A percentile compares a stretch with the other conserved stretches of the same genome.
Evolutionary conservation across 2,329 filamentous ascomycete genomes (phyloP).

Genomic region (Phialophora tarda): DNA sequence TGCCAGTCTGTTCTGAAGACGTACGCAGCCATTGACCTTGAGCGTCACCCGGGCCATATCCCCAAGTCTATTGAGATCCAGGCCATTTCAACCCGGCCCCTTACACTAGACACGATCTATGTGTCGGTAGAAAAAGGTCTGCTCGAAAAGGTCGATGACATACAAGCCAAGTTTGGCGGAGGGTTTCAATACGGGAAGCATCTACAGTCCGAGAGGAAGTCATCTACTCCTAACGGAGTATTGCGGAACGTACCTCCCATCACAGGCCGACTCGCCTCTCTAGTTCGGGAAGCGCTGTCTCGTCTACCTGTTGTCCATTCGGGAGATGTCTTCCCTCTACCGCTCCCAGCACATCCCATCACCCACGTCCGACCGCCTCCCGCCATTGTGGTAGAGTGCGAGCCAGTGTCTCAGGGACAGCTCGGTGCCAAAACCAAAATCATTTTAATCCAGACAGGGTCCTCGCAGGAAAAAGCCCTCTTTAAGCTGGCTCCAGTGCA

Average conservation of each 20-base stretch:
- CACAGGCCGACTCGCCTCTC: conserved; percentile 45
- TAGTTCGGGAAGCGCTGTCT: conserved; percentile 75
- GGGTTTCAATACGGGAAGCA: conserved; percentile 47
- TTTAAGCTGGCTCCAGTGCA: conserved; percentile 55
- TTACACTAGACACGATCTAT: conserved; percentile 83
- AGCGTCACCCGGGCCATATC: conserved; percentile 73
- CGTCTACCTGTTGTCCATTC: conserved; percentile 78
- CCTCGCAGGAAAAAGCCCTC: conserved; percentile 49
- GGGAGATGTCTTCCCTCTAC: conserved; percentile 80
- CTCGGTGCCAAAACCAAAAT: conserved; percentile 80
- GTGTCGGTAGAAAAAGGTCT: conserved; percentile 83
- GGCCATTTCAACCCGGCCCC: conserved; percentile 77
- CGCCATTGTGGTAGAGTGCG: conserved; percentile 88
- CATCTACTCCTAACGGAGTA: conserved; percentile 24
- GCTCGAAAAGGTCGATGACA: conserved; percentile 77
- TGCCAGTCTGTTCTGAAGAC: conserved; percentile 79
- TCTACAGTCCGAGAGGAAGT: conserved; percentile 30
- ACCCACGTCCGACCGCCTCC: conserved; percentile 84
- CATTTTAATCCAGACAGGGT: conserved; percentile 67
- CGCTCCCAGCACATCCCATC: conserved; percentile 77
- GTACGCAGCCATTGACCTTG: conserved; percentile 74
- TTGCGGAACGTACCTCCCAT: conserved; percentile 33
- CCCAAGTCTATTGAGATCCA: conserved; percentile 82
- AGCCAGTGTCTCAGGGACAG: conserved; percentile 88
- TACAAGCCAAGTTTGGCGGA: conserved; percentile 80